Conservation (phyloP, 805 yeast genomes). For the Kodamaea jinghongensis region DNA sequence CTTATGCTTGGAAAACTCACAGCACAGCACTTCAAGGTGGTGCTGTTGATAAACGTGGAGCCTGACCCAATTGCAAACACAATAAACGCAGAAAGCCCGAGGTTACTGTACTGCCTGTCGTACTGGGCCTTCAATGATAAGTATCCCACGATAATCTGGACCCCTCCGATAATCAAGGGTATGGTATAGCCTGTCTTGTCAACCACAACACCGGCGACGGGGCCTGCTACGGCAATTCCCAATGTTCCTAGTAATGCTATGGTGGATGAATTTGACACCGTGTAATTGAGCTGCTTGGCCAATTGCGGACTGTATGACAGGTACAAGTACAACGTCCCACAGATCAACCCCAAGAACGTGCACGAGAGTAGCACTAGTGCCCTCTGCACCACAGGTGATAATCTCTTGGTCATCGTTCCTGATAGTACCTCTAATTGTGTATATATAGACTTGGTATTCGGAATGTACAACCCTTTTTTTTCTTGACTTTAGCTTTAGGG, state of each 20-base stretch:
- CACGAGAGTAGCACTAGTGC: conserved; percentile 23
- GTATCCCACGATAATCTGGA: conserved; percentile 53
- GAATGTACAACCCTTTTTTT: no score
- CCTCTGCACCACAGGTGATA: conserved; percentile 17
- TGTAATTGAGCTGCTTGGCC: conserved; percentile 52
- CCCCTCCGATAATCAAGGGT: conserved; percentile 51
- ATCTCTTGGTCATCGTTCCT: neutral
- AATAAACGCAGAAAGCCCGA: conserved; percentile 44
- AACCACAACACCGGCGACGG: conserved; percentile 63
- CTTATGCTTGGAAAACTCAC: conserved; percentile 61
- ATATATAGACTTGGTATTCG: no score
- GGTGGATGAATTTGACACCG: conserved; percentile 60
- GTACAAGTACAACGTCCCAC: conserved; percentile 75
- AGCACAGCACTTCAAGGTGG: conserved; percentile 72
- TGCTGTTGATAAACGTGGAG: conserved; percentile 61
- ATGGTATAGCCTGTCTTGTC: conserved; percentile 59
- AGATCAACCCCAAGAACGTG: conserved; percentile 47
- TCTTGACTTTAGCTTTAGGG: no score
- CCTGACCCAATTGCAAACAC: conserved; percentile 64
- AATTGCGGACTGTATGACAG: conserved; percentile 79
- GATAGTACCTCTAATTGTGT: neutral
- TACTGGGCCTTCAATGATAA: conserved; percentile 52
- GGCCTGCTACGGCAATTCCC: conserved; percentile 64
- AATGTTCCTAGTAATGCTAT: conserved; percentile 68
- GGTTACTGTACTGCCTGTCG: conserved; percentile 34